These are phyloP conservation scores for Chlorella variabilis DNA, from an alignment of 163 green algal species.

Conservation along the genomic window DNA sequence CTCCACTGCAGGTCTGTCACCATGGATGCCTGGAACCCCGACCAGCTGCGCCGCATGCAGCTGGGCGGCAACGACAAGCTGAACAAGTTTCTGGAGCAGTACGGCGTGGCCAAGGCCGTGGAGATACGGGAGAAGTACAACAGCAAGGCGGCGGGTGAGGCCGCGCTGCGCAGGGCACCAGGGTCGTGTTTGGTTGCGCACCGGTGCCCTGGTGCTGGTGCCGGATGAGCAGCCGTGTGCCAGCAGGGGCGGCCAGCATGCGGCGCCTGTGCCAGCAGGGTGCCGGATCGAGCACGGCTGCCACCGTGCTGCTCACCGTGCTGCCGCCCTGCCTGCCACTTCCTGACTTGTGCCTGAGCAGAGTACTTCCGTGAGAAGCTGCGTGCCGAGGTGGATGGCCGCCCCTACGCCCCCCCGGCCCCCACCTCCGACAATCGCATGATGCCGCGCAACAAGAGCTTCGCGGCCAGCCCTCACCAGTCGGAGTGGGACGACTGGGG, in stretches of 20 bases:
- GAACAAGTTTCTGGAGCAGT: conserved; percentile 92
- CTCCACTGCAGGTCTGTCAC: conserved; percentile 83
- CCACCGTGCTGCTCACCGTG: no score
- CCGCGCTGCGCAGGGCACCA: no score
- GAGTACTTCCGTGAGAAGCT: conserved; percentile 93
- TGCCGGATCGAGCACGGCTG: no score
- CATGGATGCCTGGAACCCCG: conserved; percentile 96
- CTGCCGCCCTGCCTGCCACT: no score
- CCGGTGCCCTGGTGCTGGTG: no score
- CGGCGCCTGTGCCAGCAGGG: no score
- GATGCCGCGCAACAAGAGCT: conserved; percentile 28
- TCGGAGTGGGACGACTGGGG: conserved; percentile 81
- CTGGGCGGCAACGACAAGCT: conserved; percentile 90
- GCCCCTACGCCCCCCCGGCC: conserved; percentile 73
- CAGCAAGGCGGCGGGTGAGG: conserved; percentile 72
- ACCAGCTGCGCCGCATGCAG: conserved; percentile 98
- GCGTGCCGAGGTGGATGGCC: conserved; percentile 81
- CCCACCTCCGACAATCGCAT: conserved; percentile 47
- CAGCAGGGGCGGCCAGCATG: no score
- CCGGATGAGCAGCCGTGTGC: no score
- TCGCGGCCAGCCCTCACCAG: conserved; percentile 21
- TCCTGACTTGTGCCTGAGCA: no score
- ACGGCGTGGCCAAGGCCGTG: conserved; percentile 90
- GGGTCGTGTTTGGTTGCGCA: no score
- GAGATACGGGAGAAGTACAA: conserved; percentile 98